Conservation (phyloP, 441 rosid genomes). For the Gossypium laxum region DNA sequence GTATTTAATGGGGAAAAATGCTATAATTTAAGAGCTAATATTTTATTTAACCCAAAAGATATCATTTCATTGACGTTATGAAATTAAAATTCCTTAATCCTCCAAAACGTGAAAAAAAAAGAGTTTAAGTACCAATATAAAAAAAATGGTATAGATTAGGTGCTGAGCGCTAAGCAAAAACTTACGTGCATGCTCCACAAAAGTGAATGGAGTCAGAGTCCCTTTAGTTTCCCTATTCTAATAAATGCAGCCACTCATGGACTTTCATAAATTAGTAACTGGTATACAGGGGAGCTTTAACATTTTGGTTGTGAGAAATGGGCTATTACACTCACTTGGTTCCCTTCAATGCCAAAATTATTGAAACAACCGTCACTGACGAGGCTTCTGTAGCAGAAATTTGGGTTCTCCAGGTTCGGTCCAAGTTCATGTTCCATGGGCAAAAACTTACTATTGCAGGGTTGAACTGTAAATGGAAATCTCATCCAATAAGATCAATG, state of each 20-base stretch:
- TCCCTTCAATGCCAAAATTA: constrained; percentile 10
- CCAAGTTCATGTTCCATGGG: neutral
- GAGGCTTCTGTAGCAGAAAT: constrained; percentile 7
- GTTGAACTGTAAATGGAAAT: constrained; percentile 24
- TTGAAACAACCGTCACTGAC: constrained; percentile 8
- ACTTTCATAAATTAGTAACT: neutral
- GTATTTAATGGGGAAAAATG: no score
- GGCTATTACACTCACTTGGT: neutral
- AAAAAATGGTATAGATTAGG: no score
- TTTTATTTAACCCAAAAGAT: no score
- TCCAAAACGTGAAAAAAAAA: no score
- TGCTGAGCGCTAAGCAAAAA: no score
- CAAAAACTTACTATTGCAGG: constrained; percentile 11
- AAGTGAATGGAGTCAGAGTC: neutral
- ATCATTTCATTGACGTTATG: no score
- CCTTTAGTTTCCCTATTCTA: neutral
- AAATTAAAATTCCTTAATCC: no score
- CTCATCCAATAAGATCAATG: constrained; percentile 5
- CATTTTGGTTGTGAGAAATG: neutral
- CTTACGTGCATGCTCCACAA: no score
- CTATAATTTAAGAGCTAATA: no score
- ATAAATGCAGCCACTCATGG: neutral
- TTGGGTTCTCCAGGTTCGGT: constrained; percentile 6
- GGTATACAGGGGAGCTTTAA: neutral
- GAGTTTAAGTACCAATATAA: no score